Evolutionary conservation across 176 grass and related monocot species (phyloP), one percentile per base, ranked within the genome.

Genomic region (Tuctoria greenei): DNA sequence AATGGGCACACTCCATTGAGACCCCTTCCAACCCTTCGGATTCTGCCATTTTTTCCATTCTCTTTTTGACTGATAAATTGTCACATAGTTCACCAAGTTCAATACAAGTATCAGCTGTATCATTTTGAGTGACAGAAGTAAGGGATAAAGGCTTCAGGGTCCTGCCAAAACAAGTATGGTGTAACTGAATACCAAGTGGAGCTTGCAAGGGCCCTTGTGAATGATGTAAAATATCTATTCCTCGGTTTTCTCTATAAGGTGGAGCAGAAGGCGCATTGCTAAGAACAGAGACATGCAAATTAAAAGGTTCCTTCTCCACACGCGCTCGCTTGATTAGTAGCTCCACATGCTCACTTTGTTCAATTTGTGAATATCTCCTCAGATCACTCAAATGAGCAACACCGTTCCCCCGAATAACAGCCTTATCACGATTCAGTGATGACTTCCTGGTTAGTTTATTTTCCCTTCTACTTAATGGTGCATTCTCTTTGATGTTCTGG

Each of bases 171-270:
- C 78, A 90, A 39, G 81, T 69, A 82, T 77, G 64, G 45, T 80
- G 81, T 69, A 99, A 90, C 11, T 84, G 89, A 75, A 92, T 90
- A 36, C 95, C 91, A 80, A 92, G 87, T 39, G 91, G 95, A 74
- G 92, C 91, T 62, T 87, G 68, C 18, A 64, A 46, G 13, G 72
- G 74, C 69, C 47, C 51, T 88, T 72, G 81, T 43, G 47, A 45
- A 61, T 67, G 62, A 24, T 86, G 37, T 75, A 67, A 45, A 79
- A 34, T 85, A 86, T 61, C 76, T 42, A 57, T 47, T 83, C 61
- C 74, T 24, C 28, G 62, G 37, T 69, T 71, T 42, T 75, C 86
- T 71, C 38, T 75, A 58, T 57, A 38, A 75, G 24, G 8, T 39
- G 75, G 38, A 75, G 56, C 69, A 69, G 59, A 46, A 67, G 81